phyloP scores from a whole-genome alignment of 306 rosid genomes.

The Urtica urens region DNA sequence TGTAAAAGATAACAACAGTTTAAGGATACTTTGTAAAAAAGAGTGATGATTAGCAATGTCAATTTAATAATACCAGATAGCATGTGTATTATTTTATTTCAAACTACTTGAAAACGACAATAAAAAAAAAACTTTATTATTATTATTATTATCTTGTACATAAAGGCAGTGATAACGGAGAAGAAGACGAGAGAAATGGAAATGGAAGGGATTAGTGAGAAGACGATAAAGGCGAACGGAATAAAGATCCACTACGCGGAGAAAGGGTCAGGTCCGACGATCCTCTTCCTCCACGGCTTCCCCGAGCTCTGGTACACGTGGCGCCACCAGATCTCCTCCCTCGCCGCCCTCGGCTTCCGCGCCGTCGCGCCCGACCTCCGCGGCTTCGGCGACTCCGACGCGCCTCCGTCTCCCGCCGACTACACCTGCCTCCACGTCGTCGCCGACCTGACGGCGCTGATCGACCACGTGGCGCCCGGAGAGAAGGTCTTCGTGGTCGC shows the following conservation, averaged over 20 bases:
- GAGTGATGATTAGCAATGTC: no score
- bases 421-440: constrained; percentile 53
- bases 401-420: constrained; percentile 17
- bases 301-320: constrained; percentile 73
- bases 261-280: constrained; percentile 56
- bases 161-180: no score
- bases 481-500: constrained; percentile 74
- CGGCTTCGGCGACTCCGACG: constrained; percentile 60
- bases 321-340: constrained; percentile 66
- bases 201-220: constrained; percentile 44
- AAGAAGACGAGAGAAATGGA: not conserved
- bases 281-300: constrained; percentile 82
- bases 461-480: constrained; percentile 30
- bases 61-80: no score
- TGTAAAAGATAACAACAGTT: no score
- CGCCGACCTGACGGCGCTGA: constrained; percentile 49
- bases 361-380: constrained; percentile 77
- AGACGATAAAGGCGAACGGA: constrained; percentile 42
- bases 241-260: constrained; percentile 66
- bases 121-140: no score
- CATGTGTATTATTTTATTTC: no score
- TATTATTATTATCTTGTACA: no score
- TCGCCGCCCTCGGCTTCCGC: constrained; percentile 53
- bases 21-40: no score
- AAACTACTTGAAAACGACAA: no score